Evolutionary conservation across 495 filamentous ascomycete species (phyloP), one percentile per base, ranked within the genome.

Genomic region (Cercophora scortea): DNA sequence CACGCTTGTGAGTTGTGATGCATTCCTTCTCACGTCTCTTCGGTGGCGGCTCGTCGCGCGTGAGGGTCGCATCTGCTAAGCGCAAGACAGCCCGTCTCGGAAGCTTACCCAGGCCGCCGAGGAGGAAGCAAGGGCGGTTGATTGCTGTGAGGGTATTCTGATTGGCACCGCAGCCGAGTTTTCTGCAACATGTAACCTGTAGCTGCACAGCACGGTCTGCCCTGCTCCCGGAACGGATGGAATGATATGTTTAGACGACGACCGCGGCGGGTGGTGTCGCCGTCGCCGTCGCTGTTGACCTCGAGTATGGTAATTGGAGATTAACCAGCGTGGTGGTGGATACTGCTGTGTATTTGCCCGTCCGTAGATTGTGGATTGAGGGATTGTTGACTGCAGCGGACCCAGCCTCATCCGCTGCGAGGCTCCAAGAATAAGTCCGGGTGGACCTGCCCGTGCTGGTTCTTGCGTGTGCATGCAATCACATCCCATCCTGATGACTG

Each of bases 131-230:
- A 10, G 13, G 9, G 36, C 9, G 13, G 36, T 38, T 15, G 41
- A 8, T 10, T 8, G 15, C 15, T 10, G 41, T 3, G 12, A 42
- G 8, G 41, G 8, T 35, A 4, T 11, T 49, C n/a, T 42, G 45
- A 59, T 56, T 59, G 57, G 57, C 16, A 42, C 35, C 32, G 16
- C 35, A 53, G 55, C 50, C 55, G 55, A 53, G 38, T 38, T 50
- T 34, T 35, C n/a, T n/a, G n/a, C n/a, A n/a, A n/a, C n/a, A n/a
- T 47, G 47, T 40, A 36, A 44, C 38, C 2, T 16, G 38, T 25
- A 25, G 25, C 42, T 54, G 52, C 45, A 49, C 1, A 15, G 52
- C 52, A 54, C 52, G 39, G 52, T n/a, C 45, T 35, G 40, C 39
- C n/a, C 45, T 35, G 40, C 33, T 50, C 42, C 18, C n/a, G 42